phyloP scores from a whole-genome alignment of 345 rosid species.

The Gossypium stocksii region DNA sequence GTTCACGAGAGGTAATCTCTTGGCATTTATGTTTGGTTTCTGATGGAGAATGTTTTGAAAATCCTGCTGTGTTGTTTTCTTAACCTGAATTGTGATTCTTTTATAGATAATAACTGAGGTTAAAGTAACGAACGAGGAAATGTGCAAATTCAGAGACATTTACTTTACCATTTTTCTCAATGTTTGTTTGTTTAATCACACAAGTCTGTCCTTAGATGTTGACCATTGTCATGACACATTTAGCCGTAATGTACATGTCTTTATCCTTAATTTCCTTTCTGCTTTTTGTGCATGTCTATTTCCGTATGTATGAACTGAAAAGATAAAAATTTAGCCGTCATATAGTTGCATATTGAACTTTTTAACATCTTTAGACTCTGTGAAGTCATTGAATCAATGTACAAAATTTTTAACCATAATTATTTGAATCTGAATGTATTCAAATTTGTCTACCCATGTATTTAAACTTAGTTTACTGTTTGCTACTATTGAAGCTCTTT shows the following conservation, averaged over 20 bases:
- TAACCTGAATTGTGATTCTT: not conserved
- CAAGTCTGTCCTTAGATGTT: not conserved
- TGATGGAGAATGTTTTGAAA: not conserved
- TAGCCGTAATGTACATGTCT: not conserved
- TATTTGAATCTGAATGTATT: not conserved
- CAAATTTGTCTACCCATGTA: not conserved
- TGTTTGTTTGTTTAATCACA: not conserved
- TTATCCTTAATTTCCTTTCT: not conserved
- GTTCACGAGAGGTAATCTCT: slow-evolving; percentile 73
- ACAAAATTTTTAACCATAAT: not conserved
- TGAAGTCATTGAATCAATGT: not conserved
- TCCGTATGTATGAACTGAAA: not conserved
- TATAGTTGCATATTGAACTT: not conserved
- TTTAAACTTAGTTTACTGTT: not conserved
- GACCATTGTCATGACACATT: not conserved
- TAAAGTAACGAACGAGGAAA: not conserved
- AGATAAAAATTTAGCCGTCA: not conserved
- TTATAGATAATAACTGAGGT: not conserved
- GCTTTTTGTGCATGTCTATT: not conserved
- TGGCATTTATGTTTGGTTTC: slow-evolving; percentile 9
- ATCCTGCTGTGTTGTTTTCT: not conserved
- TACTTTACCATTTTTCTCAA: not conserved
- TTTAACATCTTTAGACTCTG: not conserved
- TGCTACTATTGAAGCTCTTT: not conserved
- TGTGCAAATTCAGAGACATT: not conserved